Percentiles rank a stretch among this genome's conserved stretches.
Evolutionary conservation across 2,329 filamentous ascomycete genomes (phyloP).

Genomic region (Tolypocladium sp.): DNA sequence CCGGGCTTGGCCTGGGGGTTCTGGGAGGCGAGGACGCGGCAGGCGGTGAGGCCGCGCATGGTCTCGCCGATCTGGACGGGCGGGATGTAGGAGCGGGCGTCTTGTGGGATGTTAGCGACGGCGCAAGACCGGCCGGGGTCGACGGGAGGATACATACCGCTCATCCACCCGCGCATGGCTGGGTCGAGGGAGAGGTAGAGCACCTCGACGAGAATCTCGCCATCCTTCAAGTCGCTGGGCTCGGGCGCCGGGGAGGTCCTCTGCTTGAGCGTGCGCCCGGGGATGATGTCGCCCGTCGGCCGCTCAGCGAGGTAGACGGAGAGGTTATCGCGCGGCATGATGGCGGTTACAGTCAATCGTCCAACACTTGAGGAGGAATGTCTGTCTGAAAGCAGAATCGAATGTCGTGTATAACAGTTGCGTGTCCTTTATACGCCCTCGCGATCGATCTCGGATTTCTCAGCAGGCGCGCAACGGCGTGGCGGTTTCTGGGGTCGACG

Average conservation of each 20-base stretch:
- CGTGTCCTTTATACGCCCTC: neutral
- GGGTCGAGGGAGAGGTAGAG: constrained; percentile 64
- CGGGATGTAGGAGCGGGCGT: constrained; percentile 51
- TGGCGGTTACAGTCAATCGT: constrained; percentile 3
- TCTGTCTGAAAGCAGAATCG: no score
- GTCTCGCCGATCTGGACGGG: constrained; percentile 58
- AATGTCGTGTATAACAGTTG: no score
- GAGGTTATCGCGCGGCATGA: constrained; percentile 34
- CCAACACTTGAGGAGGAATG: neutral
- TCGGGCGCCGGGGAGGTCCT: constrained; percentile 42
- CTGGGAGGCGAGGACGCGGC: constrained; percentile 53
- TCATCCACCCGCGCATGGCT: constrained; percentile 68
- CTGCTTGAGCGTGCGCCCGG: constrained; percentile 54
- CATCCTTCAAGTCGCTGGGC: constrained; percentile 47
- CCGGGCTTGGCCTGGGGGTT: constrained; percentile 45
- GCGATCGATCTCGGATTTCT: neutral
- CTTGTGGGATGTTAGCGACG: constrained; percentile 13
- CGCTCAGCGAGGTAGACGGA: constrained; percentile 55
- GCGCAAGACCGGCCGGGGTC: no score
- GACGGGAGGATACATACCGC: constrained; percentile 26
- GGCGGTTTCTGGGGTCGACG: neutral
- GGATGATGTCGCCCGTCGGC: constrained; percentile 50
- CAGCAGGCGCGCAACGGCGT: neutral
- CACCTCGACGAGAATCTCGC: constrained; percentile 51
- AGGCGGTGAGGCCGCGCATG: constrained; percentile 57